Evolutionary conservation across 352 stramenopile species (phyloP).

Genomic region (Globisporangium uncinulatum): DNA sequence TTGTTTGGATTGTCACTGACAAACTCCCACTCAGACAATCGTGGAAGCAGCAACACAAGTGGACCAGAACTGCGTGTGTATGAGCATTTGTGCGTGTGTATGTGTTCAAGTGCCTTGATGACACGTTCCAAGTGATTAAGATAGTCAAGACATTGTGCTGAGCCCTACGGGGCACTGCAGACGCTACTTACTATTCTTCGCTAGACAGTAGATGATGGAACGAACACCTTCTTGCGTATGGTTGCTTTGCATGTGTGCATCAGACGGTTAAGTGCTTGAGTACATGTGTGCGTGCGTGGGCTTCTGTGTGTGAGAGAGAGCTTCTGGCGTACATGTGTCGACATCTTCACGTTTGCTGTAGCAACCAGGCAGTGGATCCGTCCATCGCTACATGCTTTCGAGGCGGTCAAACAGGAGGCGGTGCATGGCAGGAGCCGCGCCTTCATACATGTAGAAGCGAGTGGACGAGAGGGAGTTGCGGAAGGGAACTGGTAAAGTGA

Average conservation of each 20-base stretch:
- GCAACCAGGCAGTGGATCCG: no score
- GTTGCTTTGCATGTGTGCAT: background rate
- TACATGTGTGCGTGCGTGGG: background rate
- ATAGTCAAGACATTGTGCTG: constrained; percentile 40
- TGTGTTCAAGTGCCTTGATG: background rate
- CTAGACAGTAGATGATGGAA: constrained; percentile 88
- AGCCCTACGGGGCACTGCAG: constrained; percentile 34
- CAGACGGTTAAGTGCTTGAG: no score
- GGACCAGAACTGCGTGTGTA: background rate
- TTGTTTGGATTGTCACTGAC: no score
- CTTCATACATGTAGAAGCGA: no score
- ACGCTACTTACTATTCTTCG: constrained; percentile 71
- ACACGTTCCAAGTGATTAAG: constrained; percentile 59
- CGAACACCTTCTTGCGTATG: constrained; percentile 1
- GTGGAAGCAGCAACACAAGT: background rate
- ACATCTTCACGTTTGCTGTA: no score
- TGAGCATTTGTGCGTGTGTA: constrained; percentile 13
- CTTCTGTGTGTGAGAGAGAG: background rate
- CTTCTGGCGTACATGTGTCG: background rate
- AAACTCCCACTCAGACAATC: background rate
- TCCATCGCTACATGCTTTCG: no score
- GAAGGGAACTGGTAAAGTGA: no score
- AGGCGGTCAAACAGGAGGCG: no score
- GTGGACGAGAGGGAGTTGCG: no score
- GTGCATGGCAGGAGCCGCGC: no score